Evolutionary conservation across 805 yeast genomes (phyloP).

Genomic region (Candida oleophila): DNA sequence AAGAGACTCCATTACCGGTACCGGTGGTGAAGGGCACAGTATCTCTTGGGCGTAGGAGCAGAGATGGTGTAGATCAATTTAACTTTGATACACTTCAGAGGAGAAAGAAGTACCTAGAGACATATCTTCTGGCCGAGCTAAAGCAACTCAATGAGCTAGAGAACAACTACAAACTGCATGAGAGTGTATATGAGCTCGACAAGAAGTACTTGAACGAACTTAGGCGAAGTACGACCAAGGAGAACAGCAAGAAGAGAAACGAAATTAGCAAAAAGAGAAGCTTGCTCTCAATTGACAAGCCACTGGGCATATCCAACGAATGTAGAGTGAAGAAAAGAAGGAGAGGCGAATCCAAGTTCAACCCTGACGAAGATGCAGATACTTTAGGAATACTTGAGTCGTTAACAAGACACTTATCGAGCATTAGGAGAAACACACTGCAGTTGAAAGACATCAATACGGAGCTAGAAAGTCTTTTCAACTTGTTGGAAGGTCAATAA

Average conservation of each 20-base stretch:
- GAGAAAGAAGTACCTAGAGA: constrained; percentile 29
- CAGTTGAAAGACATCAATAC: constrained; percentile 12
- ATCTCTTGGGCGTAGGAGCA: constrained; percentile 9
- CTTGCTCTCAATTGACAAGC: constrained; percentile 4
- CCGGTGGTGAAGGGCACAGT: constrained; percentile 1
- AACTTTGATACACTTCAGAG: constrained; percentile 24
- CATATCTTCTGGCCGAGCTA: constrained; percentile 39
- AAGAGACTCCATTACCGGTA: constrained; percentile 25
- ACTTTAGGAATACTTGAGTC: constrained; percentile 13
- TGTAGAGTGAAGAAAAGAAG: neutral
- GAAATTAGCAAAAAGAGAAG: constrained; percentile 11
- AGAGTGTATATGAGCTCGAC: constrained; percentile 30
- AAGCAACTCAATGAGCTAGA: constrained; percentile 35
- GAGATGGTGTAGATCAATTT: constrained; percentile 7
- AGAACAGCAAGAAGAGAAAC: constrained; percentile 13
- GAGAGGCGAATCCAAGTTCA: constrained; percentile 7
- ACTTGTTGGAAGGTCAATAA: constrained; percentile 11
- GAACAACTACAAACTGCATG: constrained; percentile 20
- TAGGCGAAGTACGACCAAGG: constrained; percentile 17
- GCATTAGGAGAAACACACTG: constrained; percentile 13
- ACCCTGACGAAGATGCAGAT: constrained; percentile 19
- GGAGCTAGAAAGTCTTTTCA: constrained; percentile 14
- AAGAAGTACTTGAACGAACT: constrained; percentile 30
- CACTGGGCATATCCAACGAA: neutral
- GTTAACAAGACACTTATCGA: constrained; percentile 15